Base-by-base conservation (phyloP, 768 basidiomycete genomes). In the Leccinum fibrillosum region DNA sequence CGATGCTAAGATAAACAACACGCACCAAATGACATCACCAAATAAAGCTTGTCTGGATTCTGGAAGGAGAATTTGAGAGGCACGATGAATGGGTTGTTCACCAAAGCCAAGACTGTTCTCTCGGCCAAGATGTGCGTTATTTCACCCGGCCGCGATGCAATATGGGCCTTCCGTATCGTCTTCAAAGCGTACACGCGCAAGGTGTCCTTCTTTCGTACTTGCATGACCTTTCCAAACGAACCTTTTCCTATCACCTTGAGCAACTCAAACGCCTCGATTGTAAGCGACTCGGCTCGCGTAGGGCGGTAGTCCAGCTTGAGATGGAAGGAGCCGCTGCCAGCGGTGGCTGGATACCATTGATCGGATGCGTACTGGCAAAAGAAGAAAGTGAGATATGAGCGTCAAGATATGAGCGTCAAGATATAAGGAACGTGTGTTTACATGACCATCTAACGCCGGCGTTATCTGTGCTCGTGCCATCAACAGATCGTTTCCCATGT, bases 41-140 rank as follows among this genome's bases (percentile, higher is more conserved):
- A 78, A 72, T 99, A 99, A 6, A 99, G 79, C 73, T 99, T 99
- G 72, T 98, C 96, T 2, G 91, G 91, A 59, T 89, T 94, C 76
- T 99, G 96, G 83, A 98, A 99, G 5, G 94, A 96, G 75, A 99
- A 98, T 71, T 99, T 98, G 73, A 99, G 86, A 19, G 96, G 97
- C 0, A 98, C 97, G 73, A 99, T 98, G 78, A 99, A 99, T 0
- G 96, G 96, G 68, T 94, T 97, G 77, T 98, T 97, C 59, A 99
- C 97, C 55, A 98, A 82, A 0, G 96, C 96, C 49, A 98, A 81
- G 25, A 99, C 96, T 0, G 96, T 98, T 63, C 97, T 82, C 77
- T 99, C 96, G 4, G 96, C 96, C 39, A 98, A 81, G 60, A 98
- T 98, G 71, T 98, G 97, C 2, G 94, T 98, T 66, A 99, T 98